Percentiles rank a stretch among this genome's conserved stretches.
These are phyloP conservation scores for Pseudocercospora ulei DNA, from an alignment of 2,329 filamentous ascomycete species.

Conservation along the genomic window DNA sequence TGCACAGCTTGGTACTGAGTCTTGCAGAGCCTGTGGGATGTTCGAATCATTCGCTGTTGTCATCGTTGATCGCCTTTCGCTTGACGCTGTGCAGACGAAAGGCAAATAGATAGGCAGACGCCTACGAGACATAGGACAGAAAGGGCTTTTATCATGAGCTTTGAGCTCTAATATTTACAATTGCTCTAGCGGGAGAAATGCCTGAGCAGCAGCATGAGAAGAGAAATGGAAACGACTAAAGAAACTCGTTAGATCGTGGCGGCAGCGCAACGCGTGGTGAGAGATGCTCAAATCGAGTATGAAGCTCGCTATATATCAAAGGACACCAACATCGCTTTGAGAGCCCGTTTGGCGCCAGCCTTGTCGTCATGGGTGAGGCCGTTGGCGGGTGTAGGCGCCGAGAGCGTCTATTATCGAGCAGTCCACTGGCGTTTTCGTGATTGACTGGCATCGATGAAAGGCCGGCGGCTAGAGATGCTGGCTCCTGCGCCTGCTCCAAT, in stretches of 20 bases:
- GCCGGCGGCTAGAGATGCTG: too few relatives aligned
- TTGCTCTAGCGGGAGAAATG: conserved; percentile 9
- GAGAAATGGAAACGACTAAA: conserved; percentile 18
- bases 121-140: conserved; percentile 17
- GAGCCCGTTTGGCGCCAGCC: neutral
- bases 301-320: neutral
- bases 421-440: too few relatives aligned
- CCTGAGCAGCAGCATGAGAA: conserved; percentile 28
- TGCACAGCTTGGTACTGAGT: conserved; percentile 28
- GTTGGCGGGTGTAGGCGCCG: conserved; percentile 5
- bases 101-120: conserved; percentile 5
- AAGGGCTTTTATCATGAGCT: conserved; percentile 9
- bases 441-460: too few relatives aligned
- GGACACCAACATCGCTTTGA: neutral
- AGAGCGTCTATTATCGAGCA: neutral
- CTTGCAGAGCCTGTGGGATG: conserved; percentile 21
- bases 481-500: too few relatives aligned
- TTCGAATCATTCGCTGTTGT: conserved; percentile 8
- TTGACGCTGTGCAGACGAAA: conserved; percentile 2
- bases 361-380: conserved; percentile 2
- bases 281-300: neutral
- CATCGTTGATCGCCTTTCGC: conserved; percentile 8
- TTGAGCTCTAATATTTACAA: conserved; percentile 7
- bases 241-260: conserved; percentile 23
- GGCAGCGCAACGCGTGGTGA: neutral